Evolutionary conservation across 2,329 filamentous ascomycete genomes (phyloP).

Genomic region (Pestalotiopsis sp.): DNA sequence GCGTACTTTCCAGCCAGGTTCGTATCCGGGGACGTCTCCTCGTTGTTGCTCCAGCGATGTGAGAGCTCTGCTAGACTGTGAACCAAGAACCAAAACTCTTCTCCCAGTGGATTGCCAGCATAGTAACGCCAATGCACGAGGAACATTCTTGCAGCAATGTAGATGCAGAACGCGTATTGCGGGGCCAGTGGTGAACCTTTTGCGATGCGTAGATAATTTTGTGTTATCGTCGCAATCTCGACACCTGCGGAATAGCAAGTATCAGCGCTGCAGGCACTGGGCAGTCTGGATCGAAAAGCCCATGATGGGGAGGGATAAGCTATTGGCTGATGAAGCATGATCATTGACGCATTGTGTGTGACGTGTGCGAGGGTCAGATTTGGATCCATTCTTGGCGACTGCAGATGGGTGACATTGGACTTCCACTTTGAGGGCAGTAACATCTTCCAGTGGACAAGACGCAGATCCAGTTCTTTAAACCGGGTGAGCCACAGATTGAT

Average conservation of each 20-base stretch:
- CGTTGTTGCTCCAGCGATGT: constrained; percentile 22
- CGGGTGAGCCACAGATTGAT: constrained; percentile 44
- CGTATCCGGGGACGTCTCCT: neutral
- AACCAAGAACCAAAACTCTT: constrained; percentile 27
- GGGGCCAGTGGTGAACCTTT: constrained; percentile 24
- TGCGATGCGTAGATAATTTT: constrained; percentile 45
- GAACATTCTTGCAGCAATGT: constrained; percentile 43
- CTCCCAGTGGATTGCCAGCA: neutral
- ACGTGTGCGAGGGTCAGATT: constrained; percentile 51
- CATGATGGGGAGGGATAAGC: constrained; percentile 40
- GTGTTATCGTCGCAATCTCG: constrained; percentile 46
- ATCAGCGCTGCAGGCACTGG: constrained; percentile 47
- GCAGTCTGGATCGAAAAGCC: constrained; percentile 35
- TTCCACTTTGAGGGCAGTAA: constrained; percentile 45
- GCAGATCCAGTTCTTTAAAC: constrained; percentile 49
- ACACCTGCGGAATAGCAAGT: constrained; percentile 47
- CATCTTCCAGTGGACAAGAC: constrained; percentile 46
- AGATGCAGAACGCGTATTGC: constrained; percentile 48
- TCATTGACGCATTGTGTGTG: constrained; percentile 52
- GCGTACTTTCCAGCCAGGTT: constrained; percentile 25
- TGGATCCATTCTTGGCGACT: constrained; percentile 42
- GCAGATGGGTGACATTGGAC: constrained; percentile 30
- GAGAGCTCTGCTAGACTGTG: constrained; percentile 30
- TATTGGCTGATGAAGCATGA: constrained; percentile 49
- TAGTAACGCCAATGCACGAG: constrained; percentile 26